Evolutionary conservation across 768 basidiomycete genomes (phyloP).

Genomic region (Filobasidium floriforme): DNA sequence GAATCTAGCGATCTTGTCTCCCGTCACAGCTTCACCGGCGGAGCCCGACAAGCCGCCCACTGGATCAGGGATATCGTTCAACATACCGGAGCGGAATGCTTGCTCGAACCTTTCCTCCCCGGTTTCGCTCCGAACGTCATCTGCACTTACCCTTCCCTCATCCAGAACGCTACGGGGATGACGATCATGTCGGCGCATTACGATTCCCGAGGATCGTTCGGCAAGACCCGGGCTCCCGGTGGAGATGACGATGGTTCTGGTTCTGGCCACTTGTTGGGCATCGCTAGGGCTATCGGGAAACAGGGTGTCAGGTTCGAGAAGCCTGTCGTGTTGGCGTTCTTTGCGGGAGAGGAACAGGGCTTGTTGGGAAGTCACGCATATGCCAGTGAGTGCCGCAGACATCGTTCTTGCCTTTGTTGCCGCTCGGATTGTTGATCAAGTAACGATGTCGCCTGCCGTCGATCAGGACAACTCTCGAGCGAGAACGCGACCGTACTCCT

Average conservation of each 20-base stretch:
- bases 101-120: conserved; percentile 56
- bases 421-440: neutral
- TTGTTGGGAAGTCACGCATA: conserved; percentile 69
- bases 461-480: conserved; percentile 55
- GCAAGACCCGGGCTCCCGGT: conserved; percentile 60
- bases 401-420: neutral
- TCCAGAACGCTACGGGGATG: conserved; percentile 54
- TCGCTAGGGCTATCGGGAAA: conserved; percentile 65
- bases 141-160: conserved; percentile 61
- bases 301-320: conserved; percentile 63
- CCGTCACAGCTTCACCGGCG: conserved; percentile 72
- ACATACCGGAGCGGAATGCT: conserved; percentile 65
- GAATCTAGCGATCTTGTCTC: conserved; percentile 70
- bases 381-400: conserved; percentile 56
- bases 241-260: conserved; percentile 62
- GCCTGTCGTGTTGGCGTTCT: conserved; percentile 71
- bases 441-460: neutral
- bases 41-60: conserved; percentile 58
- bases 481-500: conserved; percentile 62
- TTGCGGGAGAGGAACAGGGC: conserved; percentile 90
- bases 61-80: conserved; percentile 67
- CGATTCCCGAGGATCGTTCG: conserved; percentile 84
- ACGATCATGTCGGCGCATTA: conserved; percentile 80
- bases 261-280: conserved; percentile 65
- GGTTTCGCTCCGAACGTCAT: conserved; percentile 83